Conservation (phyloP, 2,329 filamentous ascomycete genomes). For the Aureobasidium namibiae region DNA sequence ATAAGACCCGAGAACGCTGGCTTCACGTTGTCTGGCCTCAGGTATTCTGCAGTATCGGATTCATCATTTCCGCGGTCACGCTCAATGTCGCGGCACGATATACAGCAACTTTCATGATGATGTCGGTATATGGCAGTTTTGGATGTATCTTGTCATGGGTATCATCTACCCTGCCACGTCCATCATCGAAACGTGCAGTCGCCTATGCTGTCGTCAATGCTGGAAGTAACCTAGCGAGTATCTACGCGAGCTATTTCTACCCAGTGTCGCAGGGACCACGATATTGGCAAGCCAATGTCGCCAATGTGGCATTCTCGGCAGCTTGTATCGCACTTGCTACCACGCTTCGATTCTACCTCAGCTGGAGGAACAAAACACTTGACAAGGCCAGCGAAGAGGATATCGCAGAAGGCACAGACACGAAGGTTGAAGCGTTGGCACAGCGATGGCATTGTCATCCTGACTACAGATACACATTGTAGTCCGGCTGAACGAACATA, state of each 20-base stretch:
- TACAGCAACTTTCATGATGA: conserved; percentile 55
- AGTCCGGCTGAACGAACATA: not conserved
- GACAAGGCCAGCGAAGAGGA: not conserved
- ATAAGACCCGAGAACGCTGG: conserved; percentile 47
- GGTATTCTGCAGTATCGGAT: conserved; percentile 44
- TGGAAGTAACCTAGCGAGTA: conserved; percentile 28
- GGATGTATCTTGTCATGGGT: conserved; percentile 21
- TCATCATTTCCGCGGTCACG: conserved; percentile 35
- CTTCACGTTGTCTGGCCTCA: conserved; percentile 49
- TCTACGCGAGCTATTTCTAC: conserved; percentile 22
- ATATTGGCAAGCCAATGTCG: not conserved
- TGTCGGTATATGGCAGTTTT: conserved; percentile 26
- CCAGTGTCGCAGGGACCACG: not conserved
- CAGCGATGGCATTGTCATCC: not conserved
- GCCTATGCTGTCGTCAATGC: conserved; percentile 26
- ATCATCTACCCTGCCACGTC: conserved; percentile 26
- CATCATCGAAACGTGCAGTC: conserved; percentile 27
- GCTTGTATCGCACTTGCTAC: not conserved
- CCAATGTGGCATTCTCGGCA: not conserved
- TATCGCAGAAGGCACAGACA: not conserved
- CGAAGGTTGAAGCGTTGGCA: not conserved
- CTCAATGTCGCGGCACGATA: not conserved
- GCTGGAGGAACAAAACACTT: not conserved
- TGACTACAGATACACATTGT: not conserved
- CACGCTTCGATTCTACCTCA: not conserved